Conservation (phyloP, 352 stramenopile genomes). For the Globisporangium takayamanum region DNA sequence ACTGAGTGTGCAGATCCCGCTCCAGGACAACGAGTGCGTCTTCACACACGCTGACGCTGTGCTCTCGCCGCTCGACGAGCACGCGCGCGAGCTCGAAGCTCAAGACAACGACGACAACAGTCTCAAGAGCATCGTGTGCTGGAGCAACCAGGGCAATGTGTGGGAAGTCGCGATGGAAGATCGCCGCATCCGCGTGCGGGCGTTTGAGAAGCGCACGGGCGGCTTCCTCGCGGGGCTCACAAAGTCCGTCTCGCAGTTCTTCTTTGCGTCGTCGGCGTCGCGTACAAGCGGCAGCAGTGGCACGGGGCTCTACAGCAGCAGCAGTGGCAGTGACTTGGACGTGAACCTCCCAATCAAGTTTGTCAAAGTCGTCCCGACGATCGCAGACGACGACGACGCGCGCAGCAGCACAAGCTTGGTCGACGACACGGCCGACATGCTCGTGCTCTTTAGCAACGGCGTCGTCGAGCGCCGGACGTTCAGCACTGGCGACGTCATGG, state of each 20-base stretch:
- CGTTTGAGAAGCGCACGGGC: slow-evolving; percentile 59
- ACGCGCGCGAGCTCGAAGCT: background rate
- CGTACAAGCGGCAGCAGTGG: slow-evolving; percentile 15
- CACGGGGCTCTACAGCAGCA: background rate
- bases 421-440: slow-evolving; percentile 46
- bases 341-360: slow-evolving; percentile 47
- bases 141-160: slow-evolving; percentile 70
- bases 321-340: slow-evolving; percentile 26
- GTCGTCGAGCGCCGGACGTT: slow-evolving; percentile 67
- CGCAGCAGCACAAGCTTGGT: slow-evolving; percentile 4
- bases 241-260: slow-evolving; percentile 75
- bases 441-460: slow-evolving; percentile 64
- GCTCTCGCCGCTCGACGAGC: slow-evolving; percentile 6
- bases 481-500: slow-evolving; percentile 52
- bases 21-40: slow-evolving; percentile 46
- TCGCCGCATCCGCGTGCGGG: slow-evolving; percentile 63
- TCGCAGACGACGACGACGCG: slow-evolving; percentile 10
- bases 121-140: slow-evolving; percentile 60
- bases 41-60: slow-evolving; percentile 36
- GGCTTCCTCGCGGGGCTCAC: slow-evolving; percentile 66
- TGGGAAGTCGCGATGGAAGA: slow-evolving; percentile 80
- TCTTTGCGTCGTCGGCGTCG: slow-evolving; percentile 43
- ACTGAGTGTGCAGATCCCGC: slow-evolving; percentile 70
- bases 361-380: slow-evolving; percentile 38
- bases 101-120: slow-evolving; percentile 20